Evolutionary conservation across 208 protist genomes (phyloP), one percentile per base, ranked within the genome.

Genomic region (Trypanosoma theileri): DNA sequence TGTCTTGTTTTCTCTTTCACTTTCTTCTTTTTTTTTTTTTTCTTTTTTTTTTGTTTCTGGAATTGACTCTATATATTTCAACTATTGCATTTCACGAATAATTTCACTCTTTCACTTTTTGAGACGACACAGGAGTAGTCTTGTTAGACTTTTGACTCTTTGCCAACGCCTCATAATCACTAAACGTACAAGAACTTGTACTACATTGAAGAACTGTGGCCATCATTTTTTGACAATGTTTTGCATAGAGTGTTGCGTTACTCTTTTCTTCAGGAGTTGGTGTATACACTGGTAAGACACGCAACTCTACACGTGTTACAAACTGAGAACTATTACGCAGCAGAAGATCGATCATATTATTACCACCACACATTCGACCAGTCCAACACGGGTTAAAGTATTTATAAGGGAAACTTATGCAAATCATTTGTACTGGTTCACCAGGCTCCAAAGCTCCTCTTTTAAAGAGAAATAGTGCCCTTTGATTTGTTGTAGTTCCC

Each of bases 351-450:
- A 21, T 59, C 9, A 86, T 40, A 55, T 66, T 79, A 61, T 91
- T 93, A 54, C 91, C 88, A 54, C 88, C 91, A 53, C 80, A 80
- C 16, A 59, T 68, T 8, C 83, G 67, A 16, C 89, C 89, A 17
- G 81, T 93, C 92, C 92, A 97, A 1, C 81, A 84, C 10, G 92
- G 82, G 66, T 95, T 95, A 75, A 95, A 96, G 63, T 95, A 84
- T 63, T 81, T 79, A 73, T 94, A 95, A 0, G 88, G 89, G 48
- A 93, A 96, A 8, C 66, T 69, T 28, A 93, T 66, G 69, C 89
- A 96, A 50, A 96, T 75, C 82, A 94, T 94, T 72, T 97, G 91
- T 21, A 97, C 79, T 21, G 93, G 91, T 54, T 71, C 79, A 22
- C 89, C 91, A 13, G 87, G 68, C 59, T 88, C 89, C 59, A 97